Percentiles rank a stretch among this genome's conserved stretches.
Evolutionary conservation across 345 rosid genomes (phyloP).

Genomic region (Cardiospermum halicacabum): DNA sequence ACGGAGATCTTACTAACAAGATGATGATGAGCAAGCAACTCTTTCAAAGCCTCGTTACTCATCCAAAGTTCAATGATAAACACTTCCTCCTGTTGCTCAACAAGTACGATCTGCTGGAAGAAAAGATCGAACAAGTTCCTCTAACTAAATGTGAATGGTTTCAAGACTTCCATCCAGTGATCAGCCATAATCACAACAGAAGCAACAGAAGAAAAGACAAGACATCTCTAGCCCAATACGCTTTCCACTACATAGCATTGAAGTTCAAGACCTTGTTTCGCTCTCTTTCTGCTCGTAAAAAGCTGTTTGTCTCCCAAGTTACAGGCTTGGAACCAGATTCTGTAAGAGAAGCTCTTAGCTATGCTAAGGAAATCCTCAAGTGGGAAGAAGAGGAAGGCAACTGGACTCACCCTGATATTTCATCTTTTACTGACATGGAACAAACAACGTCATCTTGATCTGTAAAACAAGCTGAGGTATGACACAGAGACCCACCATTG

Average conservation of each 20-base stretch:
- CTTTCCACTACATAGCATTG: constrained; percentile 59
- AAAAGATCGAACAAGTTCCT: constrained; percentile 57
- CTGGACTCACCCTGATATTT: constrained; percentile 28
- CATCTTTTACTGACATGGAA: constrained; percentile 44
- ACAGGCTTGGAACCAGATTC: constrained; percentile 58
- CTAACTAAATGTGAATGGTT: constrained; percentile 80
- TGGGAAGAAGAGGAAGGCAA: constrained; percentile 45
- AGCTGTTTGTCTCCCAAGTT: constrained; percentile 50
- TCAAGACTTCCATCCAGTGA: constrained; percentile 58
- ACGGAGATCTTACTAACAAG: constrained; percentile 60
- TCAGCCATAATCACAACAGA: constrained; percentile 30
- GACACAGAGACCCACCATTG: not conserved
- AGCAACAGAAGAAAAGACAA: constrained; percentile 20
- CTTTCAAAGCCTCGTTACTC: constrained; percentile 49
- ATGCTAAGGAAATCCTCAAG: constrained; percentile 57
- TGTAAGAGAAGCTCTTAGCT: constrained; percentile 53
- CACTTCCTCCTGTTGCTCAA: constrained; percentile 76
- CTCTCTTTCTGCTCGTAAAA: constrained; percentile 37
- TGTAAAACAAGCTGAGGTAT: not conserved
- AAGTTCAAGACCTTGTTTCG: constrained; percentile 68
- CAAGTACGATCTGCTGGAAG: constrained; percentile 75
- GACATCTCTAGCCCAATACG: constrained; percentile 56
- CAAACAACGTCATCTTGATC: constrained; percentile 45
- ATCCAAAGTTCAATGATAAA: constrained; percentile 56
- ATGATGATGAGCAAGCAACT: constrained; percentile 73